These are phyloP conservation scores for Fusarium veterinarium DNA, from an alignment of 2,329 filamentous ascomycete species.

Conservation along the genomic window DNA sequence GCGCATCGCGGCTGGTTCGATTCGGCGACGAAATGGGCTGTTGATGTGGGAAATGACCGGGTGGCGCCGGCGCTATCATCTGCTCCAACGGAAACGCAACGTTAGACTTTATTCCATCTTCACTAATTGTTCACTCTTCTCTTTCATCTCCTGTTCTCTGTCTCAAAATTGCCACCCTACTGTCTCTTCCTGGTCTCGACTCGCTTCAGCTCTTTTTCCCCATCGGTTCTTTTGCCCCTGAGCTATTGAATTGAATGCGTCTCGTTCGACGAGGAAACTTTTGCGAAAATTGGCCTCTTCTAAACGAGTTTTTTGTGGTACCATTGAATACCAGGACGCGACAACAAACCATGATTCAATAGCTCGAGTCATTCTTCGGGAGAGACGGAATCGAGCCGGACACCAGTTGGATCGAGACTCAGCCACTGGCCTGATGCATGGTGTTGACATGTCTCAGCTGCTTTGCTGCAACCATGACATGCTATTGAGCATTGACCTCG, in stretches of 20 bases:
- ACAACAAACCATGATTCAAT: slow-evolving; percentile 16
- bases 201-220: neutral
- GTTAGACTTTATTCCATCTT: slow-evolving; percentile 36
- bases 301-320: neutral
- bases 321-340: neutral
- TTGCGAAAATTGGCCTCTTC: slow-evolving; percentile 10
- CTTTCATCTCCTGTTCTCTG: slow-evolving; percentile 19
- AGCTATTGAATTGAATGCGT: neutral
- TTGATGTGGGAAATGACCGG: slow-evolving; percentile 42
- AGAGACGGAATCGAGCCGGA: slow-evolving; percentile 8
- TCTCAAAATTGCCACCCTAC: slow-evolving; percentile 1
- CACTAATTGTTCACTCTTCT: slow-evolving; percentile 2
- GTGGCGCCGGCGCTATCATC: slow-evolving; percentile 42
- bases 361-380: slow-evolving; percentile 15
- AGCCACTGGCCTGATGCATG: slow-evolving; percentile 44
- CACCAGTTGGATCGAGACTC: slow-evolving; percentile 35
- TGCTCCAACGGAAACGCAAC: slow-evolving; percentile 31
- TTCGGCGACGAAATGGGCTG: slow-evolving; percentile 46
- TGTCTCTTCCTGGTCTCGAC: neutral
- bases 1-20: slow-evolving; percentile 44
- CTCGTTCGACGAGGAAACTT: neutral
- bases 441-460: slow-evolving; percentile 38
- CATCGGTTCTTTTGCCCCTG: neutral
- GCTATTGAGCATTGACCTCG: slow-evolving; percentile 23
- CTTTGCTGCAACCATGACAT: slow-evolving; percentile 10